Evolutionary conservation across 352 stramenopile genomes (phyloP), one percentile per base, ranked within the genome.

Genomic region (Pythium folliculosum): DNA sequence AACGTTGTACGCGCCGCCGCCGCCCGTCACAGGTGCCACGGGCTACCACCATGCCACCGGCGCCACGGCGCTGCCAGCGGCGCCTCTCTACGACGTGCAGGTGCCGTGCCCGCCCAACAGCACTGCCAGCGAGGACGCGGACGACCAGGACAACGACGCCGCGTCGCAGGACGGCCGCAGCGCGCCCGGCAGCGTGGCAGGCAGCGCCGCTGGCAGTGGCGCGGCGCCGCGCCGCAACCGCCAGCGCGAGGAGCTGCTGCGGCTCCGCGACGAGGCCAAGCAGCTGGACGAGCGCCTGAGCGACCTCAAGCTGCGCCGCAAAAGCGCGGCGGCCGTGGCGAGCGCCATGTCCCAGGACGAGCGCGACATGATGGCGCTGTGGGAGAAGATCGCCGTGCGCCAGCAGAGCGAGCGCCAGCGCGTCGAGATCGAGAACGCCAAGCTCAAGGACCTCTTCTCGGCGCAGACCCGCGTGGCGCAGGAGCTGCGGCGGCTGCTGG

Each of bases 201-300:
- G 12, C 10, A 32, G 27, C 27, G 27, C 27, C 27, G 27, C 27
- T 32, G 62, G 50, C 1, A 25, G 38, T 45, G 43, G 19, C 0
- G 14, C 23, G 10, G 47, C 47, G 45, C 63, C 63, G 48, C 63
- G 63, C 6, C 56, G 56, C 3, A 66, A 71, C 43, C 65, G 65
- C 53, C 65, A 71, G 43, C 57, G 65, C 32, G 57, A 77, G 9
- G 76, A 84, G 49, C 65, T 82, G 13, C 23, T 79, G 10, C 78
- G 75, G 43, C 63, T 86, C 48, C 74, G 69, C 5, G 60, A 80
- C 9, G 76, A 77, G 58, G 76, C 75, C 22, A 56, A 43, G 1
- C 56, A 77, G n/a, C 51, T 86, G 54, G 66, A 81, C 45, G 32
- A 56, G 22, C 48, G 72, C 12, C 27, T 82, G 6, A 44, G 10